A percentile compares a stretch with the other conserved stretches of the same genome.
Conservation (phyloP, 2,329 filamentous ascomycete species). For the Penicillium sp. region DNA sequence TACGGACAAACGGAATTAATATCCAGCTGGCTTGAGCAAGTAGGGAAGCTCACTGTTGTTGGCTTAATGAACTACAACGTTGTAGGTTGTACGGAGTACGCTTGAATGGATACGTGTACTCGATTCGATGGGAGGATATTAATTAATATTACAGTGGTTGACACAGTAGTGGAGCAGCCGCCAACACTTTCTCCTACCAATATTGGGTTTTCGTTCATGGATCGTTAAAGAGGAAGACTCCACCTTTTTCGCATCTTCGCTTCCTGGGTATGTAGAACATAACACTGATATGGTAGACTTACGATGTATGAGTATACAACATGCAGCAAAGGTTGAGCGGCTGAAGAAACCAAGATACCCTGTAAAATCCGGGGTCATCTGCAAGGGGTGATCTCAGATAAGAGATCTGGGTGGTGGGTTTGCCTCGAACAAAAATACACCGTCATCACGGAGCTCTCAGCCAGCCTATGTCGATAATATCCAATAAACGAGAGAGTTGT, state of each 20-base stretch:
- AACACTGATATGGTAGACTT: background rate
- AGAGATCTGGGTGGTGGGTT: constrained; percentile 13
- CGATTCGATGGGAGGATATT: constrained; percentile 10
- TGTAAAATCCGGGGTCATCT: constrained; percentile 20
- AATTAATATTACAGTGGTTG: constrained; percentile 6
- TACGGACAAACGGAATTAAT: background rate
- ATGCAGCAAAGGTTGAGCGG: constrained; percentile 10
- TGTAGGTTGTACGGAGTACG: no score
- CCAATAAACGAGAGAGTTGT: background rate
- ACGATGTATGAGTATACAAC: background rate
- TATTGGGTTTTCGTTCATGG: constrained; percentile 2
- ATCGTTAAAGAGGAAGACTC: background rate
- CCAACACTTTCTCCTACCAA: background rate
- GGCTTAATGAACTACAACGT: background rate
- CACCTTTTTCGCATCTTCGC: background rate
- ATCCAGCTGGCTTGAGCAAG: background rate
- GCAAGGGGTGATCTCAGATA: constrained; percentile 23
- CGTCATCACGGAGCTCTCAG: background rate
- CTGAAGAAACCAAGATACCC: background rate
- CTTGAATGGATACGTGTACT: background rate
- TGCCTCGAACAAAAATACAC: background rate
- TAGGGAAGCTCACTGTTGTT: background rate
- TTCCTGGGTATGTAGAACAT: background rate
- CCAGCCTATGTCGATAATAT: background rate
- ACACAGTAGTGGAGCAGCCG: constrained; percentile 9